Conservation (phyloP, 768 basidiomycete genomes). For the Boletus bicolor region DNA sequence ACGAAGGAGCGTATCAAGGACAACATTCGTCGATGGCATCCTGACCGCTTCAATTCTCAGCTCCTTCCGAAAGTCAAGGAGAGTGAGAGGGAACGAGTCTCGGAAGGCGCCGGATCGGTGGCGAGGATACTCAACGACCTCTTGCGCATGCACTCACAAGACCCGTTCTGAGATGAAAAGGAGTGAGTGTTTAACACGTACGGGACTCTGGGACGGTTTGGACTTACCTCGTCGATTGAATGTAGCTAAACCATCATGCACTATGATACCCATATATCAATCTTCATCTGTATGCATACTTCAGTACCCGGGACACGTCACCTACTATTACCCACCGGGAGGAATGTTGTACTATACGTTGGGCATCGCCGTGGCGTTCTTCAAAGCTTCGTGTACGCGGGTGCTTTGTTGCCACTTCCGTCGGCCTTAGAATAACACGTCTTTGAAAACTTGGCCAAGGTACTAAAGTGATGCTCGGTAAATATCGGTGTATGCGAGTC, state of each 20-base stretch:
- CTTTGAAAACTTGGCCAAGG: background rate
- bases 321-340: constrained; percentile 8
- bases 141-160: constrained; percentile 48
- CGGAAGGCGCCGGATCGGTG: constrained; percentile 70
- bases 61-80: constrained; percentile 61
- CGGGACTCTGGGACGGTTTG: background rate
- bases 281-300: constrained; percentile 30
- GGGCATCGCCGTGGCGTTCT: background rate
- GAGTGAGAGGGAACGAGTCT: constrained; percentile 61
- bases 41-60: constrained; percentile 77
- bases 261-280: constrained; percentile 31
- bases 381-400: background rate
- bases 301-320: constrained; percentile 15
- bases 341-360: constrained; percentile 18
- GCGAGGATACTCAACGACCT: constrained; percentile 70
- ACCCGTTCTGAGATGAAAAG: constrained; percentile 32
- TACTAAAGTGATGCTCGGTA: background rate
- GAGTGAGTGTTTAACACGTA: constrained; percentile 22
- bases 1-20: constrained; percentile 74
- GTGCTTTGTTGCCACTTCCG: background rate
- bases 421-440: constrained; percentile 1
- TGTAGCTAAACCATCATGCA: constrained; percentile 22
- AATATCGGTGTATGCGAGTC: background rate
- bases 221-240: constrained; percentile 11
- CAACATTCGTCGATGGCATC: constrained; percentile 74